Conservation (phyloP, 495 filamentous ascomycete species). For the Saxispiralis lemnorum region DNA sequence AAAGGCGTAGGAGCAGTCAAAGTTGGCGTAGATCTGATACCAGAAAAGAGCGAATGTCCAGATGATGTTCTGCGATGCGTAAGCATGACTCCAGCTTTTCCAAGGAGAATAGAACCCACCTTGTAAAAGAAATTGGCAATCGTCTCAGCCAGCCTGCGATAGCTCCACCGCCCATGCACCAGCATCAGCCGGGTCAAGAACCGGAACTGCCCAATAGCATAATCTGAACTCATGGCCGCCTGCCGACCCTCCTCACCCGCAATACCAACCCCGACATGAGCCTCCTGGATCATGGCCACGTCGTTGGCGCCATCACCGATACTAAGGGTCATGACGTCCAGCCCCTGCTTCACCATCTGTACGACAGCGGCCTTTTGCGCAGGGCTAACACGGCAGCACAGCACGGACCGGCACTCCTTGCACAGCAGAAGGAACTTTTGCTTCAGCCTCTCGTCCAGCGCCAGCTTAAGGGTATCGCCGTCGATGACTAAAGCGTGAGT, state of each 20-base stretch:
- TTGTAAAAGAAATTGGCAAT: slow-evolving; percentile 99
- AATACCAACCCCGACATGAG: slow-evolving; percentile 95
- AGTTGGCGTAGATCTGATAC: slow-evolving; percentile 91
- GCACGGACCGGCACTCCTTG: slow-evolving; percentile 91
- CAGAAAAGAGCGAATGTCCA: slow-evolving; percentile 97
- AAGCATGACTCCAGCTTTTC: slow-evolving; percentile 7
- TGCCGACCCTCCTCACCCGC: slow-evolving; percentile 93
- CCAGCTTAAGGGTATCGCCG: slow-evolving; percentile 81
- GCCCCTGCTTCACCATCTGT: slow-evolving; percentile 76
- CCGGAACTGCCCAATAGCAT: slow-evolving; percentile 94
- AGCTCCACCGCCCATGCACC: slow-evolving; percentile 94
- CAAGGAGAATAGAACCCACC: slow-evolving; percentile 24
- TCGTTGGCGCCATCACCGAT: slow-evolving; percentile 98
- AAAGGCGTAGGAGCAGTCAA: slow-evolving; percentile 88
- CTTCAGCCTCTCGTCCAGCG: slow-evolving; percentile 62
- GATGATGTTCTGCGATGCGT: slow-evolving; percentile 58
- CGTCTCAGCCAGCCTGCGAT: slow-evolving; percentile 77
- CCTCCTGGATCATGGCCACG: slow-evolving; percentile 99
- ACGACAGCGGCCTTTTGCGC: slow-evolving; percentile 97
- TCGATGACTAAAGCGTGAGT: slow-evolving; percentile 97
- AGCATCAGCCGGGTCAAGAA: slow-evolving; percentile 82
- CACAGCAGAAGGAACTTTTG: slow-evolving; percentile 90
- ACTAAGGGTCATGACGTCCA: slow-evolving; percentile 93
- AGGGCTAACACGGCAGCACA: slow-evolving; percentile 95
- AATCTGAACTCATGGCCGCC: slow-evolving; percentile 97